Evolutionary conservation across 2,329 filamentous ascomycete species (phyloP), one percentile per base, ranked within the genome.

Genomic region (Penicillium griseofulvum): DNA sequence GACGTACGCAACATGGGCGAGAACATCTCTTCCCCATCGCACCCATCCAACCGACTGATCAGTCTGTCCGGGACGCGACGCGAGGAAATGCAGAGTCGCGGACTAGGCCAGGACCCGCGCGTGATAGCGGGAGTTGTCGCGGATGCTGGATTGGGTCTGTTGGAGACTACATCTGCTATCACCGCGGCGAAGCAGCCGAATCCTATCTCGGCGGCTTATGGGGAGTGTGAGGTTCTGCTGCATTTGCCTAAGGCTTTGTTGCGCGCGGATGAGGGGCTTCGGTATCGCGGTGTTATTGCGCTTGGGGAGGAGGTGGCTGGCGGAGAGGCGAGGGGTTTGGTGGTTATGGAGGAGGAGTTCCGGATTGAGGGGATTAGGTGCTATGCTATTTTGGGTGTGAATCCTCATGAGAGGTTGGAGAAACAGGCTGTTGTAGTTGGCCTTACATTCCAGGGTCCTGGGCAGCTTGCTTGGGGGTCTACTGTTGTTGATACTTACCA

Each of bases 381-480:
- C 58, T 68, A 74, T 44, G 78, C 76, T 62, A 76, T 82, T 29
- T 71, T 82, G 54, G 80, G 80, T 1, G 78, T 82, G n/a, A 81
- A 82, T 55, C 71, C 75, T 2, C 79, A 81, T 57, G 80, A 82
- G 65, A 71, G 80, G 19, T 63, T 78, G 17, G 76, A 80, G 65
- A 80, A 80, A 58, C 80, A 82, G 62, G 72, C 71, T 26, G 76
- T 82, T 9, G 71, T 77, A 56, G 60, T 78, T 44, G 70, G 73
- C 31, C 67, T 75, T 64, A 70, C 63, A 34, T 74, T 76, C 49
- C 63, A 63, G 49, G 71, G 69, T 4, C 66, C 69, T 17, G 70
- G 69, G 17, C 65, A 71, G 54, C 55, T 65, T 52, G 63, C 64
- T 28, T 73, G 68, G 68, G 68, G 63, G 5, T 66, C 66, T 17